Evolutionary conservation across 2,329 filamentous ascomycete species (phyloP).

Genomic region (Phaeosphaeriaceae sp.): DNA sequence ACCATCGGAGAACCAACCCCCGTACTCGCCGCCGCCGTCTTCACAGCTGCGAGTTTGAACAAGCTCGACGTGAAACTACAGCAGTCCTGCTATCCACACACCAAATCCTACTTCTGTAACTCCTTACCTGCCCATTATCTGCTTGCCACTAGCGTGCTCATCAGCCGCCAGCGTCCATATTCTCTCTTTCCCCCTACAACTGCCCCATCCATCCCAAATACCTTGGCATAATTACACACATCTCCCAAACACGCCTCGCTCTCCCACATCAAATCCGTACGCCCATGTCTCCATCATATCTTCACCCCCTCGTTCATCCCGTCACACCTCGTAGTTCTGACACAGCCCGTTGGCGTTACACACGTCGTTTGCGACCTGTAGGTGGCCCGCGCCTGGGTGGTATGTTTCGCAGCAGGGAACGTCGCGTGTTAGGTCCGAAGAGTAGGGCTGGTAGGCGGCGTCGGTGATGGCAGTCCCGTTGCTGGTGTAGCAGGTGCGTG

Average conservation of each 20-base stretch:
- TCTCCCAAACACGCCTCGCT: constrained; percentile 16
- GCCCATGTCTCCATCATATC: constrained; percentile 21
- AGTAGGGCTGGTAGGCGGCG: neutral
- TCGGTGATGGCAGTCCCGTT: neutral
- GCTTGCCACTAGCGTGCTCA: neutral
- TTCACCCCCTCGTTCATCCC: constrained; percentile 5
- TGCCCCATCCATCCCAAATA: neutral
- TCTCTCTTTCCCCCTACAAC: neutral
- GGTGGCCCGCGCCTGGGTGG: constrained; percentile 10
- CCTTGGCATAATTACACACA: constrained; percentile 7
- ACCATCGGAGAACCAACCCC: neutral
- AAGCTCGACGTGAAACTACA: constrained; percentile 3
- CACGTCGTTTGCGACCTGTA: constrained; percentile 9
- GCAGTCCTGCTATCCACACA: constrained; percentile 11
- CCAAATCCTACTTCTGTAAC: constrained; percentile 8
- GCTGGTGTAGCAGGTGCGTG: neutral
- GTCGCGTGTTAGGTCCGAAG: neutral
- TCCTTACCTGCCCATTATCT: constrained; percentile 11
- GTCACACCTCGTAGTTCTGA: neutral
- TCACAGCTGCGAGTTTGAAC: constrained; percentile 8
- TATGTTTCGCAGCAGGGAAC: constrained; percentile 12
- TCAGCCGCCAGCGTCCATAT: neutral
- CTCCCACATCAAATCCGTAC: constrained; percentile 20
- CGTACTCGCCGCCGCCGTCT: neutral
- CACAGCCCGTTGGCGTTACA: constrained; percentile 8